phyloP scores from a whole-genome alignment of 257 asterid species.

The Petunia axillaris region DNA sequence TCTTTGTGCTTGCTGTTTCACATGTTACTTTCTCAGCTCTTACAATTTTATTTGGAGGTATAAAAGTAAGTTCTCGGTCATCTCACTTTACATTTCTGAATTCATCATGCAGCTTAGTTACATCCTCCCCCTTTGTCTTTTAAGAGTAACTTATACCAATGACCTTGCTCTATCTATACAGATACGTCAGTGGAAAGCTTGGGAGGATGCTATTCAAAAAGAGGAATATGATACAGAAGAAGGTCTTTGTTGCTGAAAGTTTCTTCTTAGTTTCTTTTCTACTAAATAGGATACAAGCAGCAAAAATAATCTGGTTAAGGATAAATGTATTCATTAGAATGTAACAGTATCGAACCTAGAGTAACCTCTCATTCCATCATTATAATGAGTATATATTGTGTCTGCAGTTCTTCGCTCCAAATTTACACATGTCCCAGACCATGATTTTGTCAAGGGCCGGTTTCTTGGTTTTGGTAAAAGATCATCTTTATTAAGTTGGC shows the following conservation, averaged over 20 bases:
- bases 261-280: background rate
- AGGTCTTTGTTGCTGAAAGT: constrained; percentile 21
- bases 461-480: constrained; percentile 47
- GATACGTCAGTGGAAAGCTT: constrained; percentile 46
- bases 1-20: constrained; percentile 50
- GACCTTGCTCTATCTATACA: constrained; percentile 12
- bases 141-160: background rate
- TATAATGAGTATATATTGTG: background rate
- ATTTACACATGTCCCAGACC: constrained; percentile 34
- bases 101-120: background rate
- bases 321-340: background rate
- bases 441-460: constrained; percentile 54
- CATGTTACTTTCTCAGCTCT: constrained; percentile 47
- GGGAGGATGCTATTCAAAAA: constrained; percentile 47
- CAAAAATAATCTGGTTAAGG: background rate
- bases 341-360: background rate
- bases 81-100: background rate
- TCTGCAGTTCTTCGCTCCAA: constrained; percentile 18
- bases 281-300: background rate
- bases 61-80: constrained; percentile 33
- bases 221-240: constrained; percentile 28
- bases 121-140: background rate
- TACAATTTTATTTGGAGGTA: constrained; percentile 42
- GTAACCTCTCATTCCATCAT: background rate
- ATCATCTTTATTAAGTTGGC: constrained; percentile 50